Conservation (phyloP, 2,329 filamentous ascomycete species). For the Trichoderma sp. region DNA sequence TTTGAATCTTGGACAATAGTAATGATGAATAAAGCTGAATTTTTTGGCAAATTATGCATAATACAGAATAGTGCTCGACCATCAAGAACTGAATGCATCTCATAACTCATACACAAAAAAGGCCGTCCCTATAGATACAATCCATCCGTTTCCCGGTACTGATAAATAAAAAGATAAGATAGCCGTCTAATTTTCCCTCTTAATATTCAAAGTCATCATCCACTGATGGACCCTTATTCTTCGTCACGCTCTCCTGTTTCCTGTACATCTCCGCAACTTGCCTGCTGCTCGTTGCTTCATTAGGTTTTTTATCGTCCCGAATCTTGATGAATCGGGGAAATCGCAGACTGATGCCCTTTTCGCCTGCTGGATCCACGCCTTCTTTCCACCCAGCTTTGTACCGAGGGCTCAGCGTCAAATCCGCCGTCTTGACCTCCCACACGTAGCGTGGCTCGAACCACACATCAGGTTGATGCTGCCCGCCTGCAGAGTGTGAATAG, state of each 20-base stretch:
- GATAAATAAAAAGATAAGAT: neutral
- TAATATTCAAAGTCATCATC: constrained; percentile 99
- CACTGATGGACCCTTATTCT: constrained; percentile 81
- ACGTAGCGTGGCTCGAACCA: constrained; percentile 96
- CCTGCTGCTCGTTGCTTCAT: constrained; percentile 80
- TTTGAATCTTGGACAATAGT: neutral
- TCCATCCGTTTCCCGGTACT: neutral
- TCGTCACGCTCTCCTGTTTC: constrained; percentile 87
- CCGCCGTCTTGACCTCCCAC: constrained; percentile 97
- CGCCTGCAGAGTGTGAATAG: constrained; percentile 81
- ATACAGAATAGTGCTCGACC: neutral
- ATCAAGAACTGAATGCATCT: constrained; percentile 11
- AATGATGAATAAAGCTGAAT: neutral
- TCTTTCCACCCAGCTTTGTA: constrained; percentile 91
- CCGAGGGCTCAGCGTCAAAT: constrained; percentile 86
- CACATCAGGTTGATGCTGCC: constrained; percentile 94
- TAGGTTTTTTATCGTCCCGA: constrained; percentile 93
- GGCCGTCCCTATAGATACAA: neutral
- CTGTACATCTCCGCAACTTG: constrained; percentile 97
- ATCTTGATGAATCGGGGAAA: constrained; percentile 93
- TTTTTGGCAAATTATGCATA: neutral
- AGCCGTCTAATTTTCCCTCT: constrained; percentile 25
- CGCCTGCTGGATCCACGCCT: constrained; percentile 70
- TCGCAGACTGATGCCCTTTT: constrained; percentile 81
- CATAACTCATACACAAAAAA: constrained; percentile 14